phyloP scores from a whole-genome alignment of 2,329 filamentous ascomycete genomes.

The Cercospora janseana region DNA sequence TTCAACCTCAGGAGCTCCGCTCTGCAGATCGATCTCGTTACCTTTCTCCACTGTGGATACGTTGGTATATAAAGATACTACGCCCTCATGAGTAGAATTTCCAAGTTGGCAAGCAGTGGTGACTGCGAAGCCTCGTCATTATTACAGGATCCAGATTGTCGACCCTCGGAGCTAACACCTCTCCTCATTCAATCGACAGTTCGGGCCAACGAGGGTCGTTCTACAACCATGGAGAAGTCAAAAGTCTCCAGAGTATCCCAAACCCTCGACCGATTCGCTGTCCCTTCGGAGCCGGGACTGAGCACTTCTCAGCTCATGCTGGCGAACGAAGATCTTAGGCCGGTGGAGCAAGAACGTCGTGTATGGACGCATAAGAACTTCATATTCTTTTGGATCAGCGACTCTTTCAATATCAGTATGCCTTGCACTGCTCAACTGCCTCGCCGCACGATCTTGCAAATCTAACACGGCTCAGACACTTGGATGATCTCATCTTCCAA shows the following conservation, averaged over 20 bases:
- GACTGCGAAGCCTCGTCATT: neutral
- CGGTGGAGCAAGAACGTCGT: constrained; percentile 74
- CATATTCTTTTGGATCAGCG: constrained; percentile 78
- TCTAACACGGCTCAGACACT: neutral
- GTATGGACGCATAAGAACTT: constrained; percentile 88
- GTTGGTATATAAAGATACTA: constrained; percentile 8
- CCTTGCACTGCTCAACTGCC: neutral
- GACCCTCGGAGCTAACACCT: constrained; percentile 14
- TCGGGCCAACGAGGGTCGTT: neutral
- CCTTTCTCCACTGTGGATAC: too few relatives aligned
- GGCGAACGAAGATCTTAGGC: constrained; percentile 60
- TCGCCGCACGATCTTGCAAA: constrained; percentile 8
- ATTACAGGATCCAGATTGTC: neutral
- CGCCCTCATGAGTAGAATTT: constrained; percentile 3
- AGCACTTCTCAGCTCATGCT: constrained; percentile 80
- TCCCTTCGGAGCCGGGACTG: constrained; percentile 73
- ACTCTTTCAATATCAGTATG: constrained; percentile 71
- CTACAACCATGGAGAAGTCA: constrained; percentile 43
- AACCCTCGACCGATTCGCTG: constrained; percentile 61
- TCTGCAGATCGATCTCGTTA: constrained; percentile 12
- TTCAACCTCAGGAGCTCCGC: constrained; percentile 14
- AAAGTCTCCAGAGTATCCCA: constrained; percentile 40
- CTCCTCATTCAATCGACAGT: constrained; percentile 6
- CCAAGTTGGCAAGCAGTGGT: neutral
- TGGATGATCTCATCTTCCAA: constrained; percentile 83